These are phyloP conservation scores for Globisporangium megalacanthum DNA, from an alignment of 352 stramenopile genomes.

Conservation along the genomic window DNA sequence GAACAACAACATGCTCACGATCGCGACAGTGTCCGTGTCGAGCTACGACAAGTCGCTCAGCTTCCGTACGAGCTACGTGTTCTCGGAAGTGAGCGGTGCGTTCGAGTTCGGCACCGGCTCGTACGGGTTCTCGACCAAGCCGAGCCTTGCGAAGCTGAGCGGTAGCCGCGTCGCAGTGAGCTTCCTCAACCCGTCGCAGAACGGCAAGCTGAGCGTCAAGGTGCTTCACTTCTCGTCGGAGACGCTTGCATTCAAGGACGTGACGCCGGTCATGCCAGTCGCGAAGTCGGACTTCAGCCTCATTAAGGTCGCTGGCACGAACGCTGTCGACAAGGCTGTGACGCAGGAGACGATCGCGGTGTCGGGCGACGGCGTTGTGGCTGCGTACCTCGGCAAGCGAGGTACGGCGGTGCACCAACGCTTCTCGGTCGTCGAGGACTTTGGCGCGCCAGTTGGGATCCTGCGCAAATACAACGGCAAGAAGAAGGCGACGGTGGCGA, in stretches of 20 bases:
- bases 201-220: constrained; percentile 38
- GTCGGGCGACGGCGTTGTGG: constrained; percentile 36
- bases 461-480: constrained; percentile 30
- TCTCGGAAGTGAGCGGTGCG: constrained; percentile 30
- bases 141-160: constrained; percentile 30
- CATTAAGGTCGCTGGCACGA: constrained; percentile 5
- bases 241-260: constrained; percentile 36
- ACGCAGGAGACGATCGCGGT: constrained; percentile 42
- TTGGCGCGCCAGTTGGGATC: constrained; percentile 38
- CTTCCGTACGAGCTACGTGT: constrained; percentile 46
- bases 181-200: constrained; percentile 52
- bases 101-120: constrained; percentile 30
- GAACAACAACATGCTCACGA: constrained; percentile 55
- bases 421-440: constrained; percentile 44
- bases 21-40: constrained; percentile 28
- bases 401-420: constrained; percentile 24
- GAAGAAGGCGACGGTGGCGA: constrained; percentile 18
- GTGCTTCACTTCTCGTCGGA: constrained; percentile 39
- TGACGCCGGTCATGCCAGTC: constrained; percentile 44
- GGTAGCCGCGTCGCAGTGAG: constrained; percentile 51
- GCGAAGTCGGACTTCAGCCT: constrained; percentile 29
- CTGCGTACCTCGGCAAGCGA: constrained; percentile 38
- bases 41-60: constrained; percentile 16
- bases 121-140: constrained; percentile 37
- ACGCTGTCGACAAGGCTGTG: constrained; percentile 14